Evolutionary conservation across 208 protist species (phyloP).

Genomic region (Phytomonas francai): DNA sequence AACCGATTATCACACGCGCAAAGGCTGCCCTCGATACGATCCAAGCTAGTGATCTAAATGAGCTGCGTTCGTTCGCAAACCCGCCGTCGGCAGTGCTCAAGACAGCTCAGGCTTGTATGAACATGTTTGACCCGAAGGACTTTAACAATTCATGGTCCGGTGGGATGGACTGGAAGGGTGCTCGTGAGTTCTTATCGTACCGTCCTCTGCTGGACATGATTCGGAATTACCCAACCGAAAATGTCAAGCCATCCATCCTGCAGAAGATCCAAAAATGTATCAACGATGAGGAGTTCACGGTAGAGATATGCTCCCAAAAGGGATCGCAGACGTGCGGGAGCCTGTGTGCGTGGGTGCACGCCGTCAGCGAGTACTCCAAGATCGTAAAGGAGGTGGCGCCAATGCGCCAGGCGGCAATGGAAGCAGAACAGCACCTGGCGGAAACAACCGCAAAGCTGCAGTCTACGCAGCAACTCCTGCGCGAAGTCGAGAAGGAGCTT

Average conservation of each 20-base stretch:
- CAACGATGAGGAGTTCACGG: slow-evolving; percentile 91
- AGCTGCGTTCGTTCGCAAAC: slow-evolving; percentile 92
- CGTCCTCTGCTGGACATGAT: slow-evolving; percentile 93
- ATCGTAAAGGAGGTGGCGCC: slow-evolving; percentile 95
- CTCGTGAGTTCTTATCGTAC: slow-evolving; percentile 87
- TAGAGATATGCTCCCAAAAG: slow-evolving; percentile 87
- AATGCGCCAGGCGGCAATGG: slow-evolving; percentile 86
- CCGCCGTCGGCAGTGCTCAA: slow-evolving; percentile 93
- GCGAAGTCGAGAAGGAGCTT: slow-evolving; percentile 91
- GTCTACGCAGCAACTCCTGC: slow-evolving; percentile 83
- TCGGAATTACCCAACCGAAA: slow-evolving; percentile 93
- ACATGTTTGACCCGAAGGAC: slow-evolving; percentile 92
- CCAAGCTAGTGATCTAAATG: slow-evolving; percentile 91
- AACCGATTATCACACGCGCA: slow-evolving; percentile 89
- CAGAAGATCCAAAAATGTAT: slow-evolving; percentile 93
- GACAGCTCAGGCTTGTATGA: slow-evolving; percentile 94
- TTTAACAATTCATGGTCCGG: slow-evolving; percentile 83
- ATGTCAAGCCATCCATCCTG: slow-evolving; percentile 84
- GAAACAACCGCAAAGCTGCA: slow-evolving; percentile 85
- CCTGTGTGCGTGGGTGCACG: slow-evolving; percentile 94
- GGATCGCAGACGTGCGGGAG: slow-evolving; percentile 93
- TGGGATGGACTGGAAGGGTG: slow-evolving; percentile 86
- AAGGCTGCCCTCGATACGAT: slow-evolving; percentile 92
- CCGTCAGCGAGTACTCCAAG: slow-evolving; percentile 93
- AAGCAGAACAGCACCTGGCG: slow-evolving; percentile 84